These are phyloP conservation scores for Daphne laureola DNA, from an alignment of 441 rosid species.

Conservation along the genomic window DNA sequence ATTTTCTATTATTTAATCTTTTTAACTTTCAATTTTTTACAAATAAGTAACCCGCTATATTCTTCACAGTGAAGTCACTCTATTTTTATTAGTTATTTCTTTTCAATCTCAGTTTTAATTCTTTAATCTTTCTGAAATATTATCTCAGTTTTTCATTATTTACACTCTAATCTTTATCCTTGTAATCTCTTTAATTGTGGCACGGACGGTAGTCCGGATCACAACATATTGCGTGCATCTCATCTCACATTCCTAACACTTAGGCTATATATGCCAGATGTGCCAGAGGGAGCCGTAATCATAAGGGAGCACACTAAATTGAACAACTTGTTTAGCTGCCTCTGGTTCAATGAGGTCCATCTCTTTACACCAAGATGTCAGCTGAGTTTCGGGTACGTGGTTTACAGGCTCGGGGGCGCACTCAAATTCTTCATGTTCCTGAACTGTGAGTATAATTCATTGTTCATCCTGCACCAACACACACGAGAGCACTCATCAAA, in stretches of 20 bases:
- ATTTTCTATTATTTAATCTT: too few relatives aligned
- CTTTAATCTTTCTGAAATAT: too few relatives aligned
- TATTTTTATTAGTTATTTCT: too few relatives aligned
- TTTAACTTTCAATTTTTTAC: too few relatives aligned
- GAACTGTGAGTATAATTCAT: conserved; percentile 88
- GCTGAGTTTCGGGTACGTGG: conserved; percentile 86
- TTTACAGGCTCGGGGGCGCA: conserved; percentile 50
- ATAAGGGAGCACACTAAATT: conserved; percentile 75
- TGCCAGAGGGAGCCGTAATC: conserved; percentile 96
- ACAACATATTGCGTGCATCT: conserved; percentile 3
- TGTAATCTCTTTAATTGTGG: too few relatives aligned
- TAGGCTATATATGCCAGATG: conserved; percentile 52
- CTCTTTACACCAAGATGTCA: conserved; percentile 90
- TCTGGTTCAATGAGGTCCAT: conserved; percentile 96
- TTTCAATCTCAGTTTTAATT: too few relatives aligned
- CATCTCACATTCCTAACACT: not conserved
- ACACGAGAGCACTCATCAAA: conserved; percentile 92
- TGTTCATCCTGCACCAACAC: conserved; percentile 79
- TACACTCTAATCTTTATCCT: too few relatives aligned
- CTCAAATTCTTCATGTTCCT: conserved; percentile 86
- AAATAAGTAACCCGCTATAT: too few relatives aligned
- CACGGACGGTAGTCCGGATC: too few relatives aligned
- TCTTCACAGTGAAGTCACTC: too few relatives aligned
- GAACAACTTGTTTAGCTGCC: conserved; percentile 78
- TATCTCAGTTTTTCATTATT: too few relatives aligned